phyloP scores from a whole-genome alignment of 2,329 filamentous ascomycete genomes.

The Penicillium hesseltinei region DNA sequence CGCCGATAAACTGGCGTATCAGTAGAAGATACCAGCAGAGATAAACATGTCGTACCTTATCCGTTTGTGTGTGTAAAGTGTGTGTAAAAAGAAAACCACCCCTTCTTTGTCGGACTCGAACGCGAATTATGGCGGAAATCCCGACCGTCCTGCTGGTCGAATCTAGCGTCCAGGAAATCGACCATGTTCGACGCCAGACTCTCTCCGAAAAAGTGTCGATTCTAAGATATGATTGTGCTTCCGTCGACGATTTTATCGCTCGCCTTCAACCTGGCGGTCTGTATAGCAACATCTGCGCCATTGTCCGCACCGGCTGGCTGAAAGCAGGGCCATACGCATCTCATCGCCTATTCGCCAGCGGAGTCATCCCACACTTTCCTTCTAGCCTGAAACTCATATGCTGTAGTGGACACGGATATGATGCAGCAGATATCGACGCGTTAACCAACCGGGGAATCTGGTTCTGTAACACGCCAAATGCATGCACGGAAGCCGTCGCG shows the following conservation, averaged over 20 bases:
- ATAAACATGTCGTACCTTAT: background rate
- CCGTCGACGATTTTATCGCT: background rate
- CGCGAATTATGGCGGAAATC: background rate
- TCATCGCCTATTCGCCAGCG: constrained; percentile 28
- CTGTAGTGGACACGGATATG: too few species aligned
- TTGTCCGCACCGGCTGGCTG: constrained; percentile 34
- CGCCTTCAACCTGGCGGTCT: constrained; percentile 28
- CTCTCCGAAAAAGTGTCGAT: background rate
- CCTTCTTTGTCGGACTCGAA: background rate
- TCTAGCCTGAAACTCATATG: too few species aligned
- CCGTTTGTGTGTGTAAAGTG: too few species aligned
- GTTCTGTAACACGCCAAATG: too few species aligned
- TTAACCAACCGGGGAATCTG: too few species aligned
- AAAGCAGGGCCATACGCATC: constrained; percentile 31
- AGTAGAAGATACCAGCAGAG: background rate
- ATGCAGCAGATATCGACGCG: too few species aligned
- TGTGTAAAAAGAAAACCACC: background rate
- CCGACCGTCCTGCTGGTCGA: background rate
- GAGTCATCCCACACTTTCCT: constrained; percentile 7
- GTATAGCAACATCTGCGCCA: constrained; percentile 30
- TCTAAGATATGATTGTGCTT: background rate
- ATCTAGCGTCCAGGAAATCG: background rate
- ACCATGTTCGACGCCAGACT: background rate
- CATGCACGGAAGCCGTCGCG: too few species aligned
- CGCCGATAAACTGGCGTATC: background rate